Evolutionary conservation across 768 basidiomycete genomes (phyloP), one percentile per base, ranked within the genome.

Genomic region (Leucosporidium yakuticum): DNA sequence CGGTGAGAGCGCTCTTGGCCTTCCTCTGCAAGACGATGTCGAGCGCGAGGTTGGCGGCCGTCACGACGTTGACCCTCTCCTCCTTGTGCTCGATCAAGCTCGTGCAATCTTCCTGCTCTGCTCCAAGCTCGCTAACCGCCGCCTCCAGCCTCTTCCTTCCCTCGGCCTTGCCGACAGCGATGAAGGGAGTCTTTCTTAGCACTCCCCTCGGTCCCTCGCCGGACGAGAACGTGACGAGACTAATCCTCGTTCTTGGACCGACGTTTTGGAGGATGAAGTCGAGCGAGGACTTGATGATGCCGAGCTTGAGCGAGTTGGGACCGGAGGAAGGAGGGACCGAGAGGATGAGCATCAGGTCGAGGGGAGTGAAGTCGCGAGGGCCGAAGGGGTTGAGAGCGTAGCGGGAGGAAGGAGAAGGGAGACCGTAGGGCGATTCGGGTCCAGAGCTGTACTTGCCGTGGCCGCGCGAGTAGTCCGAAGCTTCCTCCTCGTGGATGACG

Each of bases 11-110:
- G 77, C 95, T 96, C 70, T 90, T 89, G 47, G 86, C 50, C 27
- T 53, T 59, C 48, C 31, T 7, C 79, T 98, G 96, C 39, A 99
- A 80, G 11, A 98, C 89, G 25, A 95, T 86, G 77, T 99, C 96
- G 39, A 98, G 85, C 51, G 89, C 91, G 75, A 95, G 88, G 77
- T 99, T 99, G 65, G 97, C 91, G n/a, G 94, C 96, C 17, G 94
- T 95, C 29, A 98, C 92, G 23, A 99, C 95, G 78, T 96, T 95
- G 32, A 91, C 91, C 80, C 93, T 90, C 79, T 97, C 94, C 23
- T 97, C 94, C 76, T 88, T 88, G 67, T 85, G 85, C 20, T 86
- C 86, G 68, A 86, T 82, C 25, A 90, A 85, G 77, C 88, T 78
- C 71, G 85, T 85, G 68, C 84, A 83, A 71, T 86, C 86, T 68